A percentile compares a stretch with the other conserved stretches of the same genome.
These are phyloP conservation scores for Curvularia lunata DNA, from an alignment of 2,329 filamentous ascomycete species.

Conservation along the genomic window DNA sequence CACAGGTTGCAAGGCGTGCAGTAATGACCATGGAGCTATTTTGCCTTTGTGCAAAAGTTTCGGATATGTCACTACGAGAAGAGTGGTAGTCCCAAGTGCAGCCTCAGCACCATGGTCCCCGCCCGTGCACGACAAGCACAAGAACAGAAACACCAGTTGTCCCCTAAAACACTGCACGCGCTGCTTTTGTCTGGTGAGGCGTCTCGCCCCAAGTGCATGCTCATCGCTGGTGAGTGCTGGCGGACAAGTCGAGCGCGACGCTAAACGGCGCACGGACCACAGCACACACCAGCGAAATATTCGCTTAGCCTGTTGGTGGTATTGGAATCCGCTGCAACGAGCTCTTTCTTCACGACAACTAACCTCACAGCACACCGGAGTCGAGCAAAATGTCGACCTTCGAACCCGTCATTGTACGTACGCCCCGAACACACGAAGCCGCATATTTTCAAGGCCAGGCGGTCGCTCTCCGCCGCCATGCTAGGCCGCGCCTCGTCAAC, in stretches of 20 bases:
- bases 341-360: conserved; percentile 30
- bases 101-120: neutral
- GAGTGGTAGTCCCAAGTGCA: neutral
- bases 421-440: conserved; percentile 25
- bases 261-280: conserved; percentile 15
- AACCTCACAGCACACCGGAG: conserved; percentile 44
- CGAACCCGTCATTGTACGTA: conserved; percentile 69
- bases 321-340: conserved; percentile 22
- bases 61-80: neutral
- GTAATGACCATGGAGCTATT: neutral
- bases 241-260: conserved; percentile 8
- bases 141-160: neutral
- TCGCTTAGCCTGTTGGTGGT: conserved; percentile 14
- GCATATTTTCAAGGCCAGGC: conserved; percentile 10
- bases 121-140: neutral
- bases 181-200: neutral
- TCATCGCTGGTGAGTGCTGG: neutral
- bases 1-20: neutral
- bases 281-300: conserved; percentile 12
- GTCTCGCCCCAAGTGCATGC: neutral
- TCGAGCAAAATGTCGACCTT: conserved; percentile 67
- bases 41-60: neutral
- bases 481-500: conserved; percentile 15
- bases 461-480: conserved; percentile 20
- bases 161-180: neutral